Conservation (phyloP, 2,329 filamentous ascomycete genomes). For the Aspergillus udagawae region DNA sequence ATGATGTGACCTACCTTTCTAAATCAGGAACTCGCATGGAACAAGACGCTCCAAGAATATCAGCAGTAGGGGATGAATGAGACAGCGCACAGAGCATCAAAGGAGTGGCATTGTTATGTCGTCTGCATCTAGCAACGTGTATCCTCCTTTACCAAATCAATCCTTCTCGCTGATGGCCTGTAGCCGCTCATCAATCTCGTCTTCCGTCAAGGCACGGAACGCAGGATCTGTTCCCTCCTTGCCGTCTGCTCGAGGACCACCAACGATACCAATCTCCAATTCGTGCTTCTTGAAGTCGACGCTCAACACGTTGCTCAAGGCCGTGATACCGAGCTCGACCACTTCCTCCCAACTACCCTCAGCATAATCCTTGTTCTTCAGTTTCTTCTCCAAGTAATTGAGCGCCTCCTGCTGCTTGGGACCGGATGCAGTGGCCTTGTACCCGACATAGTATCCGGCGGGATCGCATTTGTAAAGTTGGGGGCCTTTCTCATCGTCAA, state of each 20-base stretch:
- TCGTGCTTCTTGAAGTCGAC: constrained; percentile 99
- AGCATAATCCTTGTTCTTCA: constrained; percentile 96
- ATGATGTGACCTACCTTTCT: not conserved
- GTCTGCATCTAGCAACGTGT: constrained; percentile 19
- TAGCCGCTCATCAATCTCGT: constrained; percentile 97
- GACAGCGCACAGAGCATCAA: constrained; percentile 4
- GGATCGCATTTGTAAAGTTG: constrained; percentile 98
- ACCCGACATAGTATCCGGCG: constrained; percentile 95
- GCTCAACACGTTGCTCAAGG: constrained; percentile 91
- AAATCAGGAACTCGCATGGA: not conserved
- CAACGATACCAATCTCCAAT: constrained; percentile 96
- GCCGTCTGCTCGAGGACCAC: constrained; percentile 77
- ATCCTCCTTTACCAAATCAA: constrained; percentile 46
- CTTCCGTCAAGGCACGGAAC: constrained; percentile 89
- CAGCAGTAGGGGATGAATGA: not conserved
- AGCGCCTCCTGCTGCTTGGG: constrained; percentile 98
- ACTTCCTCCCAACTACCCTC: constrained; percentile 96
- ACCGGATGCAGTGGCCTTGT: constrained; percentile 95
- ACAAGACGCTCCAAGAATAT: constrained; percentile 3
- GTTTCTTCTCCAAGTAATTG: constrained; percentile 98
- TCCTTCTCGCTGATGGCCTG: constrained; percentile 99
- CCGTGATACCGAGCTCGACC: constrained; percentile 92
- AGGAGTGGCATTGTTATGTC: constrained; percentile 18
- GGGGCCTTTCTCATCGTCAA: constrained; percentile 87
- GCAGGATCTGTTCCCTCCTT: constrained; percentile 72